phyloP scores from a whole-genome alignment of 2,329 filamentous ascomycete species.

The Graphilbum fragrans region DNA sequence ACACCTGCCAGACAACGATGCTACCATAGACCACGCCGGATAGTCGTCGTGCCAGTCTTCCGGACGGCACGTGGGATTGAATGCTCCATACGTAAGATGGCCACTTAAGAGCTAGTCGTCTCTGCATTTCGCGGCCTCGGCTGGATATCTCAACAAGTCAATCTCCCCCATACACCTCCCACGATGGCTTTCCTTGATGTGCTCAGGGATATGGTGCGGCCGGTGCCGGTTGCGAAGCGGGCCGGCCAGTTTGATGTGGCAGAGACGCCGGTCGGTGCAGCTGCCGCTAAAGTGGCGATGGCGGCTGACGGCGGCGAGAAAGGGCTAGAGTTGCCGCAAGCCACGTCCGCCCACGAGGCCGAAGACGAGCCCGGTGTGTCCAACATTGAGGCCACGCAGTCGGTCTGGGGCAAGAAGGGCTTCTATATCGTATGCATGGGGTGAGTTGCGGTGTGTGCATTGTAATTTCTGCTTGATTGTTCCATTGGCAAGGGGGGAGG shows the following conservation, averaged over 20 bases:
- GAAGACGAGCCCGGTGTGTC: conserved; percentile 40
- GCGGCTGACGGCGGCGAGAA: neutral
- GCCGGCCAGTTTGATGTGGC: neutral
- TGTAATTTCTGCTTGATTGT: too few relatives aligned
- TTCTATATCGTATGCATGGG: conserved; percentile 11
- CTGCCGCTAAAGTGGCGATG: neutral
- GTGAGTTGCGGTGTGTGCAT: conserved; percentile 2
- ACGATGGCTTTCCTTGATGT: neutral
- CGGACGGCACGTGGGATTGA: too few relatives aligned
- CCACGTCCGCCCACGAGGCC: neutral
- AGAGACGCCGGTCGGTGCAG: neutral
- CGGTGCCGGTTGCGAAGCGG: neutral
- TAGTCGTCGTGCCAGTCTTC: too few relatives aligned
- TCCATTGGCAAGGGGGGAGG: too few relatives aligned
- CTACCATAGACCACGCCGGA: too few relatives aligned
- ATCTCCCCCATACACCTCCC: too few relatives aligned
- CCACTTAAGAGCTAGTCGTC: too few relatives aligned
- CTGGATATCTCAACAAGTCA: too few relatives aligned
- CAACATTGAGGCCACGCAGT: conserved; percentile 58
- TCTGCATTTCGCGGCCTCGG: too few relatives aligned
- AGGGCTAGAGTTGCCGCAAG: neutral
- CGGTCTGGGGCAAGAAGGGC: conserved; percentile 49
- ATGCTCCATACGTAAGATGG: too few relatives aligned
- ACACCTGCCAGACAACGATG: too few relatives aligned
- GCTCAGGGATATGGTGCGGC: neutral